A percentile compares a stretch with the other conserved stretches of the same genome.
Evolutionary conservation across 306 rosid genomes (phyloP).

Genomic region (Aeschynomene evenia): DNA sequence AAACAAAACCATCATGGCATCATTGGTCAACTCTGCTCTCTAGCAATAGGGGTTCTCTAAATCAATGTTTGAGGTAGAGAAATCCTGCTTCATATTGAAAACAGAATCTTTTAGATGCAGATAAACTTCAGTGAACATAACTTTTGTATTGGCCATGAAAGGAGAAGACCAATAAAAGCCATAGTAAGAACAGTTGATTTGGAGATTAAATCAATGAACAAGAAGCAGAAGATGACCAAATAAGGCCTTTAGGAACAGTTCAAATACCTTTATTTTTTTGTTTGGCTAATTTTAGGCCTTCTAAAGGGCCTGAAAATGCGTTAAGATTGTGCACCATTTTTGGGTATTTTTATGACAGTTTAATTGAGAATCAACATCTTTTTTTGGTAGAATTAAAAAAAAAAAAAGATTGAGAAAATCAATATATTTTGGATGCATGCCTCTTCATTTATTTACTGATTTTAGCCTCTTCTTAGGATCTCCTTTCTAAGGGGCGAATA

Average conservation of each 20-base stretch:
- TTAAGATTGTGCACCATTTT: neutral
- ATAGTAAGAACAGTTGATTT: neutral
- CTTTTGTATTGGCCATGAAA: neutral
- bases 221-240: neutral
- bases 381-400: no score
- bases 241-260: neutral
- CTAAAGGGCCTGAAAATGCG: neutral
- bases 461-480: neutral
- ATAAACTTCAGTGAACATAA: neutral
- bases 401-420: no score
- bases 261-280: neutral
- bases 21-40: neutral
- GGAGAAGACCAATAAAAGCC: conserved; percentile 4
- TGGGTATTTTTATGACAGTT: neutral
- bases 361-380: neutral
- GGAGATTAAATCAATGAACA: neutral
- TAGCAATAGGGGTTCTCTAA: neutral
- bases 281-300: neutral
- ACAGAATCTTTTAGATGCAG: neutral
- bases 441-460: neutral
- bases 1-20: neutral
- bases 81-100: neutral
- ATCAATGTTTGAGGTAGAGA: neutral
- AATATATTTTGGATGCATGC: neutral
- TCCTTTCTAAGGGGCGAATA: neutral